A percentile compares a stretch with the other conserved stretches of the same genome.
These are phyloP conservation scores for Apostasia ramifera DNA, from an alignment of 106 monocot species.

Conservation along the genomic window DNA sequence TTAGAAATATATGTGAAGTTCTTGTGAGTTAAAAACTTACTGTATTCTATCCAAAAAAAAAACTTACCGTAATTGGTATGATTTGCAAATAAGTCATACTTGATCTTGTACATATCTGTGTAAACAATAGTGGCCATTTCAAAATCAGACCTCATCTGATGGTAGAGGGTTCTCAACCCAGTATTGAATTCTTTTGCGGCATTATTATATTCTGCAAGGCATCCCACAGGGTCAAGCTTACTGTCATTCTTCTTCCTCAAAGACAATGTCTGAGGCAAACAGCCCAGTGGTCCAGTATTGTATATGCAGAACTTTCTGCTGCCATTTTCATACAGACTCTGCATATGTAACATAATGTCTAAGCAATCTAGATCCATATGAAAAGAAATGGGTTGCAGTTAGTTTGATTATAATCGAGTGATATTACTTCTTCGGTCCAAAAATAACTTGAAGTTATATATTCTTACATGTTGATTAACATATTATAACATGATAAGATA, in stretches of 20 bases:
- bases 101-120: slow-evolving; percentile 38
- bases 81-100: slow-evolving; percentile 39
- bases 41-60: too few species aligned
- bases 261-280: slow-evolving; percentile 47
- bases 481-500: too few species aligned
- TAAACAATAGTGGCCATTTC: slow-evolving; percentile 27
- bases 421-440: too few species aligned
- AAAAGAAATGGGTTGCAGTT: too few species aligned
- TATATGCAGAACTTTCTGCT: slow-evolving; percentile 54
- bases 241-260: slow-evolving; percentile 29
- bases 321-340: slow-evolving; percentile 39
- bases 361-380: slow-evolving; percentile 12
- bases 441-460: too few species aligned
- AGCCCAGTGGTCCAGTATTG: slow-evolving; percentile 53
- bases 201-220: slow-evolving; percentile 39
- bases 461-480: too few species aligned
- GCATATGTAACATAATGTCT: slow-evolving; percentile 14
- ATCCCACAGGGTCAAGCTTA: slow-evolving; percentile 31
- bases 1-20: too few species aligned
- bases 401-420: too few species aligned
- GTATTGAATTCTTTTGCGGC: slow-evolving; percentile 38
- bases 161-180: slow-evolving; percentile 18
- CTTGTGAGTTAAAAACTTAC: too few species aligned
- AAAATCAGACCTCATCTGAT: slow-evolving; percentile 18
- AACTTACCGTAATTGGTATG: slow-evolving; percentile 40